These are phyloP conservation scores for Phylloporus sp. DNA, from an alignment of 768 basidiomycete species.

Conservation along the genomic window DNA sequence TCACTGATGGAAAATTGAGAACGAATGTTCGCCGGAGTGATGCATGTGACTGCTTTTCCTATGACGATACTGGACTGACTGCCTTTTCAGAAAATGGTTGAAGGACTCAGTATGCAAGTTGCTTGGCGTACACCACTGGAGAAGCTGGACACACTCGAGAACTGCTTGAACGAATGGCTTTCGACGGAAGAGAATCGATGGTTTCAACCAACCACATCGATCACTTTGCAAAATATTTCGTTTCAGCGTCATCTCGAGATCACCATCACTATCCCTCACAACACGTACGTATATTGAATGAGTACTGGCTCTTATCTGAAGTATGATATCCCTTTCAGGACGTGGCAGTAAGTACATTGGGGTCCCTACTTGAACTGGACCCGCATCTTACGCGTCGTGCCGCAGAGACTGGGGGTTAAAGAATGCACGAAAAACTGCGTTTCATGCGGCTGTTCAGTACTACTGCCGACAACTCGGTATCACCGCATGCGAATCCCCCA, in stretches of 20 bases:
- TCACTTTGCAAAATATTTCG: conserved; percentile 58
- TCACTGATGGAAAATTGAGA: conserved; percentile 30
- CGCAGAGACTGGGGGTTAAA: conserved; percentile 57
- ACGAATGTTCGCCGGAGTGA: conserved; percentile 72
- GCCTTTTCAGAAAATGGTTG: conserved; percentile 54
- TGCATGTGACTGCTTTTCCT: conserved; percentile 31
- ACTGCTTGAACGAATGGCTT: conserved; percentile 67
- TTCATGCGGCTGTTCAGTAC: conserved; percentile 72
- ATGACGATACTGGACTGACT: conserved; percentile 7
- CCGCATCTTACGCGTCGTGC: conserved; percentile 3
- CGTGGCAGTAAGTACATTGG: conserved; percentile 36
- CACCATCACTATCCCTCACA: conserved; percentile 59
- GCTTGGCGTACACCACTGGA: conserved; percentile 70
- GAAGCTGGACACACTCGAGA: conserved; percentile 68
- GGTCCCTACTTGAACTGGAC: too few species aligned
- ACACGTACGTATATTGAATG: conserved; percentile 33
- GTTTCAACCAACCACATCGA: conserved; percentile 63
- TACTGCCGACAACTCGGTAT: conserved; percentile 70
- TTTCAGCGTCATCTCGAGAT: conserved; percentile 64
- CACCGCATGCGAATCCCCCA: conserved; percentile 50
- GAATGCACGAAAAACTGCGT: conserved; percentile 62
- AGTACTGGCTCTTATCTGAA: conserved; percentile 2
- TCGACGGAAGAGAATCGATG: conserved; percentile 75
- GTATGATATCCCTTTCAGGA: conserved; percentile 17
- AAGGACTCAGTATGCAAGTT: conserved; percentile 63